Conservation (phyloP, 1,284 basidiomycete genomes). For the Agroathelia rolfsii region DNA sequence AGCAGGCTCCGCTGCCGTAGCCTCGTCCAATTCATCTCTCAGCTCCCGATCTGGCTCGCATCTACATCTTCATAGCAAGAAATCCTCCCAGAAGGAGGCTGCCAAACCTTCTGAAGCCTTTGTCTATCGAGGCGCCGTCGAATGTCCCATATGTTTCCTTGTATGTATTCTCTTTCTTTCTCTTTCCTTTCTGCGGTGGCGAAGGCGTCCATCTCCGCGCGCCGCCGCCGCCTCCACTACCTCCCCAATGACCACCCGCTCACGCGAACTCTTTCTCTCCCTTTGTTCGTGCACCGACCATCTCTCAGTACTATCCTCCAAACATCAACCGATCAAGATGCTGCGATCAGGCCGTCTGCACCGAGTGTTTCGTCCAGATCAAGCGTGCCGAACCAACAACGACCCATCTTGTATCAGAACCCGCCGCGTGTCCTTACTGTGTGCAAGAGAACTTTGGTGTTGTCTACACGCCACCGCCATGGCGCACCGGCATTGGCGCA, state of each 20-base stretch:
- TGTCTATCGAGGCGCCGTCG: constrained; percentile 79
- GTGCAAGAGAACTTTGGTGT: constrained; percentile 96
- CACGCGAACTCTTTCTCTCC: constrained; percentile 10
- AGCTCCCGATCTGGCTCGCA: no score
- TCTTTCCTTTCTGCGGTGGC: no score
- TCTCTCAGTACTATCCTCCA: constrained; percentile 75
- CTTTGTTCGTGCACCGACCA: constrained; percentile 14
- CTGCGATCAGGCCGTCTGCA: constrained; percentile 97
- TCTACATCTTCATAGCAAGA: no score
- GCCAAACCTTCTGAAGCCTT: constrained; percentile 57
- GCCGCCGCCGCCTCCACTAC: no score
- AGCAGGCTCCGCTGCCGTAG: no score
- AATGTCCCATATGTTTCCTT: constrained; percentile 99
- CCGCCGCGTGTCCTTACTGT: constrained; percentile 94
- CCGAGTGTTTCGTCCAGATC: constrained; percentile 99
- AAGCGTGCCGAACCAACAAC: constrained; percentile 91
- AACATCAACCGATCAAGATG: constrained; percentile 96
- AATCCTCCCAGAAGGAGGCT: constrained; percentile 45
- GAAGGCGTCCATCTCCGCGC: no score
- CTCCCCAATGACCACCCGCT: no score
- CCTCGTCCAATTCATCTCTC: constrained; percentile 22
- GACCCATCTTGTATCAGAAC: constrained; percentile 87
- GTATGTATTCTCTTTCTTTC: no score
- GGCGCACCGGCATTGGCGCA: constrained; percentile 64
- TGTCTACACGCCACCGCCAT: constrained; percentile 78